These are phyloP conservation scores for Metschnikowia proteae DNA, from an alignment of 805 yeast genomes.

Conservation along the genomic window DNA sequence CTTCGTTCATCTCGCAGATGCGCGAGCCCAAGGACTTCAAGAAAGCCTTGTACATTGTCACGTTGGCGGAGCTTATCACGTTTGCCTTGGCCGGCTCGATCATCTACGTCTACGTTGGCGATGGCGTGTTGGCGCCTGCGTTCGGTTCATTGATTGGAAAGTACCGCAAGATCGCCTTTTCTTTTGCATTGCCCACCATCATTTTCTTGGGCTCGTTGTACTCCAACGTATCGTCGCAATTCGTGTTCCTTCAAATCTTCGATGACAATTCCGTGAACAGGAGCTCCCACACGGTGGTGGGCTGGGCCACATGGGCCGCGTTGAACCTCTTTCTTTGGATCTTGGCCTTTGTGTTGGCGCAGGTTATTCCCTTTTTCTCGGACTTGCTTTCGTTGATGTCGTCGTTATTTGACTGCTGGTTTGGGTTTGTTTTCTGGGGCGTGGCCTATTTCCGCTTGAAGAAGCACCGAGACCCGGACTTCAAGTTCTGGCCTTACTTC, in stretches of 20 bases:
- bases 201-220: constrained; percentile 54
- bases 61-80: constrained; percentile 45
- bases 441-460: constrained; percentile 50
- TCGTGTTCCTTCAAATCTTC: constrained; percentile 47
- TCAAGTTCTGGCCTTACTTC: constrained; percentile 24
- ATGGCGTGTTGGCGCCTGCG: constrained; percentile 56
- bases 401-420: constrained; percentile 63
- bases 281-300: constrained; percentile 44
- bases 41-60: constrained; percentile 52
- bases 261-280: constrained; percentile 40
- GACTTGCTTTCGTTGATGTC: constrained; percentile 57
- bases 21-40: constrained; percentile 52
- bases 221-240: constrained; percentile 52
- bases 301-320: constrained; percentile 52
- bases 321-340: constrained; percentile 46
- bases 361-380: constrained; percentile 61
- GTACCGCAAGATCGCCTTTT: constrained; percentile 52
- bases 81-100: constrained; percentile 56
- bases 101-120: constrained; percentile 56
- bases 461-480: constrained; percentile 17
- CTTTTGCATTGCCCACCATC: constrained; percentile 60
- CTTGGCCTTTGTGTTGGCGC: constrained; percentile 55
- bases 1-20: constrained; percentile 61
- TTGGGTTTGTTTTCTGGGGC: constrained; percentile 63
- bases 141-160: constrained; percentile 48